These are phyloP conservation scores for Scheffersomyces insectosa DNA, from an alignment of 1,139 yeast genomes.

Conservation along the genomic window DNA sequence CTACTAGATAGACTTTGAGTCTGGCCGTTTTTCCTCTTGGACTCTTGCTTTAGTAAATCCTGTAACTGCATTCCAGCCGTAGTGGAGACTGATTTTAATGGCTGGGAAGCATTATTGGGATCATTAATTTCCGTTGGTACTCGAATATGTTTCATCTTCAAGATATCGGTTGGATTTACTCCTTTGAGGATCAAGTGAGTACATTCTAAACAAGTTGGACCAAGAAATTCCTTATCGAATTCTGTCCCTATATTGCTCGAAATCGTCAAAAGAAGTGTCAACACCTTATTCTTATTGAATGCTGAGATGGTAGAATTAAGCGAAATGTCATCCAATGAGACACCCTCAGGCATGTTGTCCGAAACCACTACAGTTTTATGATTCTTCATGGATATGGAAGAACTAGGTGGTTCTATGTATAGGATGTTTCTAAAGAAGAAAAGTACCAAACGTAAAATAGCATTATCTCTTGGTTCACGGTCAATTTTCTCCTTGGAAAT, in stretches of 20 bases:
- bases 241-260: slow-evolving; percentile 65
- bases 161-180: slow-evolving; percentile 37
- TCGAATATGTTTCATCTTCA: slow-evolving; percentile 6
- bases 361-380: slow-evolving; percentile 25
- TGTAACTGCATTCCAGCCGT: slow-evolving; percentile 45
- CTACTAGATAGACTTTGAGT: slow-evolving; percentile 62
- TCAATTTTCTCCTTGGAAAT: slow-evolving; percentile 55
- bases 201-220: slow-evolving; percentile 67
- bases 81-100: slow-evolving; percentile 21
- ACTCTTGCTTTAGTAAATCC: slow-evolving; percentile 60
- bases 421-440: slow-evolving; percentile 75
- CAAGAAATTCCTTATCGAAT: slow-evolving; percentile 62
- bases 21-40: slow-evolving; percentile 49
- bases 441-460: slow-evolving; percentile 69
- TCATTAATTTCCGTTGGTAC: slow-evolving; percentile 2
- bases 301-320: slow-evolving; percentile 56
- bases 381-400: slow-evolving; percentile 44
- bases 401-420: slow-evolving; percentile 69
- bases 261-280: slow-evolving; percentile 68
- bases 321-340: slow-evolving; percentile 67
- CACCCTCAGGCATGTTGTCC: slow-evolving; percentile 55
- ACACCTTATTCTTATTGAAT: slow-evolving; percentile 67
- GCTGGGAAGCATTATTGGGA: slow-evolving; percentile 14
- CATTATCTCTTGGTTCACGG: slow-evolving; percentile 71
- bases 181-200: slow-evolving; percentile 64